These are phyloP conservation scores for Aspergillus piperis DNA, from an alignment of 2,329 filamentous ascomycete species.

Conservation along the genomic window DNA sequence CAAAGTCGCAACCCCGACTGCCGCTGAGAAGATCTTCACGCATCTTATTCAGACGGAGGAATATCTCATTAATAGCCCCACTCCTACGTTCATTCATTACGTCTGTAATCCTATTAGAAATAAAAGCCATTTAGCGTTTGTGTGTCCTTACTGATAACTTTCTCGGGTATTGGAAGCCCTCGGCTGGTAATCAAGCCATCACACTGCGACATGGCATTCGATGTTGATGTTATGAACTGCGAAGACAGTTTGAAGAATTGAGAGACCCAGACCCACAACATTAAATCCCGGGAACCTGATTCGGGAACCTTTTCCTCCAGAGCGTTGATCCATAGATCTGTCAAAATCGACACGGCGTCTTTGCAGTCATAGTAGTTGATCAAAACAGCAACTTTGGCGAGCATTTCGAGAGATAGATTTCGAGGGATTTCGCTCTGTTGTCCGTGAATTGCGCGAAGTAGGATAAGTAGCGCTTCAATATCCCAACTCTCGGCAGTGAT, in stretches of 20 bases:
- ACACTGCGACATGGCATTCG: constrained; percentile 20
- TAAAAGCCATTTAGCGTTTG: background rate
- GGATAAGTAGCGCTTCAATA: constrained; percentile 26
- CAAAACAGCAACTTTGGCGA: constrained; percentile 27
- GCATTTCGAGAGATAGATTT: constrained; percentile 21
- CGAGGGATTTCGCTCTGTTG: constrained; percentile 18
- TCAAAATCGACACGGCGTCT: constrained; percentile 15
- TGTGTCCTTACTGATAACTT: constrained; percentile 18
- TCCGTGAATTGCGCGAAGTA: constrained; percentile 25
- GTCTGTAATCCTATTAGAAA: constrained; percentile 14
- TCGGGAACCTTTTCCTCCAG: constrained; percentile 14
- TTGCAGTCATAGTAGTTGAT: constrained; percentile 30
- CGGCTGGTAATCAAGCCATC: constrained; percentile 12
- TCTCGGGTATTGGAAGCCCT: constrained; percentile 24
- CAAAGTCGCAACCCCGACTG: constrained; percentile 22
- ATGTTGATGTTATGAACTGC: constrained; percentile 21
- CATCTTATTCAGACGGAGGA: constrained; percentile 15
- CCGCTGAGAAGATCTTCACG: constrained; percentile 12
- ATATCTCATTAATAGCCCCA: constrained; percentile 11
- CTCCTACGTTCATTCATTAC: constrained; percentile 19
- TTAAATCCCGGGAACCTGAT: constrained; percentile 10
- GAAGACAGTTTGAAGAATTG: constrained; percentile 21
- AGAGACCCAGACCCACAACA: constrained; percentile 17
- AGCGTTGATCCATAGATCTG: constrained; percentile 19
- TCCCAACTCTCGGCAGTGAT: constrained; percentile 26